Conservation (phyloP, 306 rosid species). For the Castanea mollissima region DNA sequence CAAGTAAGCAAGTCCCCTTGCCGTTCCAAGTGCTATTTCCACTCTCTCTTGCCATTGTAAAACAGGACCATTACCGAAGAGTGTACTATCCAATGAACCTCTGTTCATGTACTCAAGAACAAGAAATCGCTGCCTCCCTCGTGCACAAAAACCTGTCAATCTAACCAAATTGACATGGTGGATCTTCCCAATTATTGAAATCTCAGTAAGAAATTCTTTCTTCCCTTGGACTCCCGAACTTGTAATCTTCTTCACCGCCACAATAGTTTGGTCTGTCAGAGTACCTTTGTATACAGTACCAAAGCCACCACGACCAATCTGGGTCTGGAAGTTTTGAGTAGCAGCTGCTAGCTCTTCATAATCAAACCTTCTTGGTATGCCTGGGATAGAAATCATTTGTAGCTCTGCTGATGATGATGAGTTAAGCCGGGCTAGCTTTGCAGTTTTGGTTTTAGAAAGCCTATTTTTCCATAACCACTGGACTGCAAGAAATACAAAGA, state of each 20-base stretch:
- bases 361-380: conserved; percentile 81
- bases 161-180: too few relatives aligned
- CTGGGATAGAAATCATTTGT: conserved; percentile 21
- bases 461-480: conserved; percentile 47
- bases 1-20: conserved; percentile 88
- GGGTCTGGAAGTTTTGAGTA: conserved; percentile 67
- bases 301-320: conserved; percentile 15
- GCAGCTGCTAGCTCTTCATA: conserved; percentile 64
- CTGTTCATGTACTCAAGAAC: conserved; percentile 46
- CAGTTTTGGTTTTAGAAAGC: conserved; percentile 27
- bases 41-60: conserved; percentile 84
- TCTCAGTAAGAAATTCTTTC: too few relatives aligned
- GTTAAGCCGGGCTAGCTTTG: conserved; percentile 39
- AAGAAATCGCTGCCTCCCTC: too few relatives aligned
- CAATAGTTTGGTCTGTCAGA: too few relatives aligned
- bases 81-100: conserved; percentile 68
- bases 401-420: conserved; percentile 57
- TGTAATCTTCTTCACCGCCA: too few relatives aligned
- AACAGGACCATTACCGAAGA: conserved; percentile 72
- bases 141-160: too few relatives aligned
- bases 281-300: too few relatives aligned
- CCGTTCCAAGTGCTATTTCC: conserved; percentile 79
- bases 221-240: too few relatives aligned
- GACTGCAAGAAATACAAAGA: conserved; percentile 26
- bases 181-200: too few relatives aligned